Evolutionary conservation across 2,329 filamentous ascomycete species (phyloP).

Genomic region (Aureobasidium musti): DNA sequence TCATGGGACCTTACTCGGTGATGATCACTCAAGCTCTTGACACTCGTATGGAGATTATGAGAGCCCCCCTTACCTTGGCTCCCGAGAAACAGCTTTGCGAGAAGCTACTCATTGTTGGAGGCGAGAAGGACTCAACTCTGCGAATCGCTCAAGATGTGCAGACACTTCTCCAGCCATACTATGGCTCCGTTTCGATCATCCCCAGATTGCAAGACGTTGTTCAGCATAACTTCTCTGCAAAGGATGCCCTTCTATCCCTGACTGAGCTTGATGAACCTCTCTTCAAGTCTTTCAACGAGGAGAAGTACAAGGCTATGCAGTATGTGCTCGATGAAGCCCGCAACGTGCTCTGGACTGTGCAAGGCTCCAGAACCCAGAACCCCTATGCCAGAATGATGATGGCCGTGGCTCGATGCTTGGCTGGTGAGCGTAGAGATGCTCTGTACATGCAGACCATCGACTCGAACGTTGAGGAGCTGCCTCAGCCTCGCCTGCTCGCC

Average conservation of each 20-base stretch:
- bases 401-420: conserved; percentile 6
- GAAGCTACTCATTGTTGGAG: conserved; percentile 10
- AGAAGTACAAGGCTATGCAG: conserved; percentile 16
- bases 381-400: conserved; percentile 17
- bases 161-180: conserved; percentile 6
- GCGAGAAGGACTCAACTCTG: conserved; percentile 1
- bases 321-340: conserved; percentile 15
- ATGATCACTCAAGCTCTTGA: conserved; percentile 9
- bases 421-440: conserved; percentile 13
- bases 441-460: conserved; percentile 17
- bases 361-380: conserved; percentile 4
- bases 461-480: conserved; percentile 2
- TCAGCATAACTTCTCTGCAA: background rate
- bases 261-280: conserved; percentile 16
- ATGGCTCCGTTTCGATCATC: background rate
- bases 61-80: background rate
- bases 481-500: background rate
- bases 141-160: conserved; percentile 3
- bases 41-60: conserved; percentile 15
- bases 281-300: conserved; percentile 8
- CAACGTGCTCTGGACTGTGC: conserved; percentile 15
- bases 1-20: conserved; percentile 17
- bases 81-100: conserved; percentile 11
- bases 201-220: conserved; percentile 4
- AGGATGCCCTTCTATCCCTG: conserved; percentile 10